Conservation (phyloP, 352 stramenopile genomes). For the Phytopythium chamaehyphon region DNA sequence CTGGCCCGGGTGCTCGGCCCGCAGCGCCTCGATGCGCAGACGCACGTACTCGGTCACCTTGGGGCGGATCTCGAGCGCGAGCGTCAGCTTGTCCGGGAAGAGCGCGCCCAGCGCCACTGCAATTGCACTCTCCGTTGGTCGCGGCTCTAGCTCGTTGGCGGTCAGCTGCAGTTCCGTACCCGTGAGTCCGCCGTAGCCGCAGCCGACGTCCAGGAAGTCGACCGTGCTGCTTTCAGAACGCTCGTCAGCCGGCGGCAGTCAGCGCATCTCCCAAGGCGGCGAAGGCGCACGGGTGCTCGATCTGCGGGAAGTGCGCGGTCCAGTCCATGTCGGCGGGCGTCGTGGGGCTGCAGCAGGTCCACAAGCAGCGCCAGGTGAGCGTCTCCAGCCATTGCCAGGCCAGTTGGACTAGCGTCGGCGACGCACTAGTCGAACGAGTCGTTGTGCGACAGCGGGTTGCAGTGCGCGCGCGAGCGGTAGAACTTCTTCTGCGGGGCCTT, state of each 20-base stretch:
- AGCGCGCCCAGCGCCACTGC: constrained; percentile 87
- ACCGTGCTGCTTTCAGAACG: constrained; percentile 48
- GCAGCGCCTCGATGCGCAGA: constrained; percentile 87
- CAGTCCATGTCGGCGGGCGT: constrained; percentile 91
- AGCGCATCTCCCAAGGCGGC: no score
- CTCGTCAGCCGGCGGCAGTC: constrained; percentile 1
- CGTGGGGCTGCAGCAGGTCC: constrained; percentile 74
- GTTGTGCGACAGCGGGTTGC: constrained; percentile 96
- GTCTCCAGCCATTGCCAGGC: no score
- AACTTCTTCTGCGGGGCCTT: constrained; percentile 93
- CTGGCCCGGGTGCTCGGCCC: constrained; percentile 60
- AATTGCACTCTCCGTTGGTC: constrained; percentile 8
- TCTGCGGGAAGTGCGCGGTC: constrained; percentile 90
- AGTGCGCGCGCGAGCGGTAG: constrained; percentile 95
- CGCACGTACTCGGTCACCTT: constrained; percentile 94
- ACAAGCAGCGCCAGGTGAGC: no score
- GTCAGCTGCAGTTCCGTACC: constrained; percentile 21
- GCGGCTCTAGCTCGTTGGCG: neutral
- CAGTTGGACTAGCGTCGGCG: no score
- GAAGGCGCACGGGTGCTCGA: constrained; percentile 71
- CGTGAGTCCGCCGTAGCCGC: constrained; percentile 97
- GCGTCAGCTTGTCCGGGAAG: constrained; percentile 92
- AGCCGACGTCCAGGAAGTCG: constrained; percentile 96
- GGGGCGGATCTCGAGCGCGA: constrained; percentile 97
- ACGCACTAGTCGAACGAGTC: constrained; percentile 94